phyloP scores from a whole-genome alignment of 108 stramenopile genomes.

The Nitzschia sp. region DNA sequence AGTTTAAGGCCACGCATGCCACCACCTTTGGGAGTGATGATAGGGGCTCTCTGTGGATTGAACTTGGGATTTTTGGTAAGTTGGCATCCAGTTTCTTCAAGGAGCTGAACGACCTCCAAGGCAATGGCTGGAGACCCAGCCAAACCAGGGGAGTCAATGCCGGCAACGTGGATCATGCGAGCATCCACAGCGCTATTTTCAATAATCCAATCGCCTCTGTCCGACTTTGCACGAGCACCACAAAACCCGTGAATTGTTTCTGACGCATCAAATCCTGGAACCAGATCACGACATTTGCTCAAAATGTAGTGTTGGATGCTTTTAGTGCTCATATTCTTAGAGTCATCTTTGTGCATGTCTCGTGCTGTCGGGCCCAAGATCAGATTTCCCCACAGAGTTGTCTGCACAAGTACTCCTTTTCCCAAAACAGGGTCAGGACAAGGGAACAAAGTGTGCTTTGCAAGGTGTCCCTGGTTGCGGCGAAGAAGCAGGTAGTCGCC shows the following conservation, averaged over 20 bases:
- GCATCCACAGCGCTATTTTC: slow-evolving; percentile 56
- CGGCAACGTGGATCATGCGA: slow-evolving; percentile 75
- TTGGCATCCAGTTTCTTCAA: slow-evolving; percentile 55
- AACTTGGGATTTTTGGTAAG: slow-evolving; percentile 50
- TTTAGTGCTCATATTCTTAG: slow-evolving; percentile 43
- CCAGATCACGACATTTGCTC: slow-evolving; percentile 68
- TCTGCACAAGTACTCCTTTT: slow-evolving; percentile 81
- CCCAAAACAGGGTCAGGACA: slow-evolving; percentile 80
- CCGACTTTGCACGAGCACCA: slow-evolving; percentile 69
- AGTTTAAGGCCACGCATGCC: slow-evolving; percentile 69
- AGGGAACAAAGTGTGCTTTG: slow-evolving; percentile 69
- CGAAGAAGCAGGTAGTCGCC: slow-evolving; percentile 76
- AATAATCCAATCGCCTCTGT: slow-evolving; percentile 83
- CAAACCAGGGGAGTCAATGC: slow-evolving; percentile 76
- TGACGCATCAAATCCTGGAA: slow-evolving; percentile 64
- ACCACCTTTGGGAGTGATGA: slow-evolving; percentile 66
- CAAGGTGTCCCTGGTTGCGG: slow-evolving; percentile 70
- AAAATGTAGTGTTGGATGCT: slow-evolving; percentile 73
- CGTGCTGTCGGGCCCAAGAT: slow-evolving; percentile 79
- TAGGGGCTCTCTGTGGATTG: slow-evolving; percentile 76
- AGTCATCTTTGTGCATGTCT: slow-evolving; percentile 56
- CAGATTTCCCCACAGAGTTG: slow-evolving; percentile 78
- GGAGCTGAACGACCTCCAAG: slow-evolving; percentile 60
- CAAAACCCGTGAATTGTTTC: slow-evolving; percentile 74
- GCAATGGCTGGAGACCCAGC: slow-evolving; percentile 83